These are phyloP conservation scores for Beauveria asiatica DNA, from an alignment of 2,329 filamentous ascomycete species.

Conservation along the genomic window DNA sequence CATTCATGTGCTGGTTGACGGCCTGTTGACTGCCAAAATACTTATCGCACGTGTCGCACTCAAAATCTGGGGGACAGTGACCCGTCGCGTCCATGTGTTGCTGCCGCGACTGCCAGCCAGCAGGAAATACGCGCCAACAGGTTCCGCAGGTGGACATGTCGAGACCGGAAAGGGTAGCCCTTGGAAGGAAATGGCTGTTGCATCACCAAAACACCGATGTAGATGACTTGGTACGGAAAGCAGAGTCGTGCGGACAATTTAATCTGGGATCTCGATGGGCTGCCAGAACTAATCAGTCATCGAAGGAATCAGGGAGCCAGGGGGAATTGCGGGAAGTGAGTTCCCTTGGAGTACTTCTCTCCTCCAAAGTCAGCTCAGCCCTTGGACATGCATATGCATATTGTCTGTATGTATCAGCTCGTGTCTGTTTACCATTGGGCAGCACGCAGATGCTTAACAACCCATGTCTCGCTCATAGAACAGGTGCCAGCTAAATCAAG, in stretches of 20 bases:
- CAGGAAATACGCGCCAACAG: background rate
- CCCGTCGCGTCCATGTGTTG: background rate
- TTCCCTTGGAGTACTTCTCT: background rate
- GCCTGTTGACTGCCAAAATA: no score
- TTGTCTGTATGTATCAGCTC: background rate
- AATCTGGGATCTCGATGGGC: background rate
- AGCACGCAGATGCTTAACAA: background rate
- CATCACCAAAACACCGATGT: background rate
- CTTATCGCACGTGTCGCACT: no score
- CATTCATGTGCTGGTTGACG: no score
- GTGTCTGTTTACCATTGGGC: background rate
- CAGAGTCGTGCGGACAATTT: background rate
- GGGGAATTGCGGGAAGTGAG: background rate
- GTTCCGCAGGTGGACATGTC: background rate
- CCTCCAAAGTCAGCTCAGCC: background rate
- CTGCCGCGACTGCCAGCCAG: slow-evolving; percentile 11
- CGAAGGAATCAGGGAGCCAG: background rate
- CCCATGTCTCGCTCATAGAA: no score
- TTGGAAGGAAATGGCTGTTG: no score
- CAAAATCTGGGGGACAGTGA: no score
- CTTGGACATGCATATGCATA: background rate
- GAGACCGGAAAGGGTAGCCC: no score
- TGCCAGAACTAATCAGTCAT: background rate
- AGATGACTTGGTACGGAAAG: background rate
- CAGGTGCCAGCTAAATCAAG: no score